These are phyloP conservation scores for Gilbertella persicaria DNA, from an alignment of 371 early-diverging fungal genomes.

Conservation along the genomic window DNA sequence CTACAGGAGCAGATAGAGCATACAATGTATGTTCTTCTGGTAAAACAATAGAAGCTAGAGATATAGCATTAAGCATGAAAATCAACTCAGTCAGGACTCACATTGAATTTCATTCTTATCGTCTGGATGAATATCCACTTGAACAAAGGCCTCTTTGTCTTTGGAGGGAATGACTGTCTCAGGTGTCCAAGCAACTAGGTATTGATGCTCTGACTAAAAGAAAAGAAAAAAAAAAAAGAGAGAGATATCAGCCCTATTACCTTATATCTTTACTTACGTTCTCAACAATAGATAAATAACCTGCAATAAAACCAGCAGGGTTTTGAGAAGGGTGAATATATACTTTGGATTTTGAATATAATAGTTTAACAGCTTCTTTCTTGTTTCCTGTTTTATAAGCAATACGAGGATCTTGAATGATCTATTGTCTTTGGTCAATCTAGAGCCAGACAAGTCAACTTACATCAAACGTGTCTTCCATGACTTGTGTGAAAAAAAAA, in stretches of 20 bases:
- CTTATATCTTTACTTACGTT: conserved; percentile 23
- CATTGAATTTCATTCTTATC: conserved; percentile 28
- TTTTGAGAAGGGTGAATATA: conserved; percentile 46
- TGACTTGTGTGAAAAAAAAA: neutral
- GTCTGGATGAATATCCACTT: conserved; percentile 37
- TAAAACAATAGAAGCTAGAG: conserved; percentile 17
- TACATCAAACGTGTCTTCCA: conserved; percentile 1
- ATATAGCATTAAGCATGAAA: neutral
- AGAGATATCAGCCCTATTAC: neutral
- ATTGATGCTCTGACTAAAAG: conserved; percentile 29
- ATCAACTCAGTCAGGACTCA: conserved; percentile 1
- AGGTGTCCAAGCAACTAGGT: conserved; percentile 51
- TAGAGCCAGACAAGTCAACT: no score
- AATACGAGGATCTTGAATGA: conserved; percentile 13
- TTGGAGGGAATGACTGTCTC: conserved; percentile 40
- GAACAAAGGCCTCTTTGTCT: conserved; percentile 44
- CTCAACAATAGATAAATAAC: conserved; percentile 46
- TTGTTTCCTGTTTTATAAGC: neutral
- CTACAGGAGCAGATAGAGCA: conserved; percentile 32
- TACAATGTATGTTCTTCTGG: conserved; percentile 30
- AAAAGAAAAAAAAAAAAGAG: neutral
- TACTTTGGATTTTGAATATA: conserved; percentile 54
- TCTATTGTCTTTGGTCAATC: no score
- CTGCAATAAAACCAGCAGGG: conserved; percentile 37
- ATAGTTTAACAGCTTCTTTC: conserved; percentile 27